phyloP scores from a whole-genome alignment of 129 eudicot species.

The Flaveria robusta region DNA sequence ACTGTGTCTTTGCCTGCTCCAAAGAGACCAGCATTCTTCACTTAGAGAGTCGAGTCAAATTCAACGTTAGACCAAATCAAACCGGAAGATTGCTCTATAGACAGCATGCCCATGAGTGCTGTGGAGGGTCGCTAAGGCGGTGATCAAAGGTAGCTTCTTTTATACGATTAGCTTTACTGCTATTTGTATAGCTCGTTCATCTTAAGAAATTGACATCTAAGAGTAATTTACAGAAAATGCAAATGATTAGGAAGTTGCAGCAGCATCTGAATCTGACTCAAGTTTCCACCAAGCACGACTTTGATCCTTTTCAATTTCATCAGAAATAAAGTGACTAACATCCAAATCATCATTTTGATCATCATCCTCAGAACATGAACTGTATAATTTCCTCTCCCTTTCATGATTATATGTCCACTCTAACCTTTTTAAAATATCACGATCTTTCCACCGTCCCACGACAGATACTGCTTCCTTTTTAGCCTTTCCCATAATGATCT shows the following conservation, averaged over 20 bases:
- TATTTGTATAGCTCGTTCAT: too few species aligned
- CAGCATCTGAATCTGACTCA: slow-evolving; percentile 41
- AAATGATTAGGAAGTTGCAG: slow-evolving; percentile 13
- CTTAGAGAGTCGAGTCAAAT: neutral
- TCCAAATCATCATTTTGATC: slow-evolving; percentile 22
- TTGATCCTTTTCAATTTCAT: slow-evolving; percentile 35
- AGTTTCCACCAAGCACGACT: slow-evolving; percentile 66
- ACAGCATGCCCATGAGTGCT: too few species aligned
- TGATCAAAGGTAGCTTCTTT: too few species aligned
- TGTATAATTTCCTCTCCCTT: slow-evolving; percentile 33
- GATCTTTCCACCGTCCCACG: slow-evolving; percentile 77
- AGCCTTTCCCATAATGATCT: slow-evolving; percentile 75
- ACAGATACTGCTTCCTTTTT: slow-evolving; percentile 62
- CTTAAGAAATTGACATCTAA: slow-evolving; percentile 3
- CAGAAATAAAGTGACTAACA: slow-evolving; percentile 28
- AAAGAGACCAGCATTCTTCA: slow-evolving; percentile 27
- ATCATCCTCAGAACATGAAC: slow-evolving; percentile 35
- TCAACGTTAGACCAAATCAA: neutral
- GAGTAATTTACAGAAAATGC: neutral
- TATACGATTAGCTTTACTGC: too few species aligned
- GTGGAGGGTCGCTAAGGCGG: too few species aligned
- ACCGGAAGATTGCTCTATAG: too few species aligned
- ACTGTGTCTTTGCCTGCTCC: slow-evolving; percentile 19
- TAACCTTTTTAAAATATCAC: slow-evolving; percentile 58
- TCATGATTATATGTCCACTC: slow-evolving; percentile 79